phyloP scores from a whole-genome alignment of 2,329 filamentous ascomycete species.

The Harringtonia aguacate region DNA sequence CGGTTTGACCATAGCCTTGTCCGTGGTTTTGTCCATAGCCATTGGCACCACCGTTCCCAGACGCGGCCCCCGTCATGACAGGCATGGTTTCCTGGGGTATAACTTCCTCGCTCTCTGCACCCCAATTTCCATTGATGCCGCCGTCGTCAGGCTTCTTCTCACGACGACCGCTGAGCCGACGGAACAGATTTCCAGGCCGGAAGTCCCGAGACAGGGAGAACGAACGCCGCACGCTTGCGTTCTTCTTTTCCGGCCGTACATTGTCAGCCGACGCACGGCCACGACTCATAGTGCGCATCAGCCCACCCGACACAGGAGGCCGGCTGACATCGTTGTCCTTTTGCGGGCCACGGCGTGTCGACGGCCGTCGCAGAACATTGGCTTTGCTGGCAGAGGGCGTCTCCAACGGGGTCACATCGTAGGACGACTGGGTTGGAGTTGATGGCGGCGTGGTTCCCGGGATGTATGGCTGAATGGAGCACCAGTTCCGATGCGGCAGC shows the following conservation, averaged over 20 bases:
- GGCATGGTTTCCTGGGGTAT: neutral
- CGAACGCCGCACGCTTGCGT: conserved; percentile 16
- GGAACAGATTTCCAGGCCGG: conserved; percentile 19
- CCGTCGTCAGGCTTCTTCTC: conserved; percentile 33
- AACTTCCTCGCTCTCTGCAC: conserved; percentile 24
- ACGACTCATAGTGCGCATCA: conserved; percentile 31
- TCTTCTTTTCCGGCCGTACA: conserved; percentile 16
- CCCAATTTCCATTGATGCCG: conserved; percentile 46
- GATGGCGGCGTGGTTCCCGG: conserved; percentile 66
- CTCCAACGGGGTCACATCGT: conserved; percentile 28
- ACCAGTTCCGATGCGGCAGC: conserved; percentile 89
- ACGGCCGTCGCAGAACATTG: conserved; percentile 30
- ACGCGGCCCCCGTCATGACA: neutral
- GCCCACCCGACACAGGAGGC: conserved; percentile 36
- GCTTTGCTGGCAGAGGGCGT: conserved; percentile 23
- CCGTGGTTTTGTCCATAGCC: neutral
- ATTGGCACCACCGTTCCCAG: neutral
- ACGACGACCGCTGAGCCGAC: conserved; percentile 28
- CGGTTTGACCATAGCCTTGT: neutral
- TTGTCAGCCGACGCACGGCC: conserved; percentile 25
- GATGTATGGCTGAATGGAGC: conserved; percentile 75
- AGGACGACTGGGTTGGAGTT: conserved; percentile 46
- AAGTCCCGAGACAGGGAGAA: conserved; percentile 47
- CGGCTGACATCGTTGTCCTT: conserved; percentile 18
- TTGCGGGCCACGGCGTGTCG: neutral